A percentile compares a stretch with the other conserved stretches of the same genome.
Conservation (phyloP, 2,329 filamentous ascomycete genomes). For the Chaetomium olivaceum region DNA sequence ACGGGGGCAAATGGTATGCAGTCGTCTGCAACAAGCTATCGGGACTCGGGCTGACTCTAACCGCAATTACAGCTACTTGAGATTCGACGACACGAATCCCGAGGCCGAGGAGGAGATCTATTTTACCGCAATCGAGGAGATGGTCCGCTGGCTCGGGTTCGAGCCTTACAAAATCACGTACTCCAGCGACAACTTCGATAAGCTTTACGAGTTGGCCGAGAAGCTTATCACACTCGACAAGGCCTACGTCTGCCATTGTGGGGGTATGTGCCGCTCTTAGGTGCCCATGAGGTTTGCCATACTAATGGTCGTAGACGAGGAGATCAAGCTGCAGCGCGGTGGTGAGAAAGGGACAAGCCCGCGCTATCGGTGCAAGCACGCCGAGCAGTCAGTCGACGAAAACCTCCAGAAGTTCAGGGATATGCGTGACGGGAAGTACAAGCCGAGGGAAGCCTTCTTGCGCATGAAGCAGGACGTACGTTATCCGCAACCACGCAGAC, state of each 20-base stretch:
- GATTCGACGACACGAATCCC: slow-evolving; percentile 95
- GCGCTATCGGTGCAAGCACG: slow-evolving; percentile 79
- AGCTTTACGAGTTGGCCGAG: slow-evolving; percentile 85
- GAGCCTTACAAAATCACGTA: slow-evolving; percentile 78
- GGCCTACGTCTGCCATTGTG: slow-evolving; percentile 85
- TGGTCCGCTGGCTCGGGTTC: slow-evolving; percentile 74
- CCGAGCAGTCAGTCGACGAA: slow-evolving; percentile 70
- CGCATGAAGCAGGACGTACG: slow-evolving; percentile 82
- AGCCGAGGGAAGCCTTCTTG: slow-evolving; percentile 77
- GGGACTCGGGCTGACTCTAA: neutral
- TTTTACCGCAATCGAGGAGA: slow-evolving; percentile 65
- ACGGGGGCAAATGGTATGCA: slow-evolving; percentile 62
- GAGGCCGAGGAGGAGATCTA: slow-evolving; percentile 86
- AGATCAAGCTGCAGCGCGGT: slow-evolving; percentile 85
- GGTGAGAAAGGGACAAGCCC: slow-evolving; percentile 68
- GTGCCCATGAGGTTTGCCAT: neutral
- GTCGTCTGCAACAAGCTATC: neutral
- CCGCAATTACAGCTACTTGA: slow-evolving; percentile 54
- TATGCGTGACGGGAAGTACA: slow-evolving; percentile 91
- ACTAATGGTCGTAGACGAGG: slow-evolving; percentile 52
- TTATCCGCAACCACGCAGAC: neutral
- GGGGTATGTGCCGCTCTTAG: slow-evolving; percentile 13
- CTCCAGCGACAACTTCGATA: slow-evolving; percentile 86
- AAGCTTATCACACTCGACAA: slow-evolving; percentile 71
- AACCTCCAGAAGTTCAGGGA: slow-evolving; percentile 81